A percentile compares a stretch with the other conserved stretches of the same genome.
Conservation (phyloP, 257 asterid genomes). For the Paraleonurus japonicus region DNA sequence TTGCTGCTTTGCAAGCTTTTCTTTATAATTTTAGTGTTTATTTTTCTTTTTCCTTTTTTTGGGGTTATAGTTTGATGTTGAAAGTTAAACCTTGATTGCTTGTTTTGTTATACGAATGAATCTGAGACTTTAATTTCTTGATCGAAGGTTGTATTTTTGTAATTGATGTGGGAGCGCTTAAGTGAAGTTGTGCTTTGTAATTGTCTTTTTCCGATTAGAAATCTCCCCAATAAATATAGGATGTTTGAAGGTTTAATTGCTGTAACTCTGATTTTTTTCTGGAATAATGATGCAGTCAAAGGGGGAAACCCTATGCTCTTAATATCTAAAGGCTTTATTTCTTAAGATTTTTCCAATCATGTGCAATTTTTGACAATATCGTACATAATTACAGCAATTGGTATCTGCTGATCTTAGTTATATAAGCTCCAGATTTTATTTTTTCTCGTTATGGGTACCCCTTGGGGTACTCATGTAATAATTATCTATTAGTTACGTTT, state of each 20-base stretch:
- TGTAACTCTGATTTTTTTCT: neutral
- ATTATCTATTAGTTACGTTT: neutral
- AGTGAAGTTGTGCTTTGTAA: neutral
- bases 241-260: neutral
- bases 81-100: conserved; percentile 15
- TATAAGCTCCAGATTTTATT: neutral
- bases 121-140: conserved; percentile 9
- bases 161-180: neutral
- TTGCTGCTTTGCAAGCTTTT: neutral
- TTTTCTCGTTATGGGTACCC: neutral
- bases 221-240: neutral
- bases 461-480: neutral
- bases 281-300: conserved; percentile 3
- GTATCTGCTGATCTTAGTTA: conserved; percentile 1
- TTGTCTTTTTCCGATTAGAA: conserved; percentile 9
- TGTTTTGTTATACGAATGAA: conserved; percentile 17
- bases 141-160: neutral
- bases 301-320: neutral
- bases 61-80: conserved; percentile 15
- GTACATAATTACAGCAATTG: neutral
- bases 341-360: neutral
- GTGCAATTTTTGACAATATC: neutral
- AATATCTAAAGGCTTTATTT: neutral
- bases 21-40: neutral
- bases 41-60: too few species aligned